Conservation (phyloP, 371 early-diverging fungal genomes). For the Haplosporangium sp. region DNA sequence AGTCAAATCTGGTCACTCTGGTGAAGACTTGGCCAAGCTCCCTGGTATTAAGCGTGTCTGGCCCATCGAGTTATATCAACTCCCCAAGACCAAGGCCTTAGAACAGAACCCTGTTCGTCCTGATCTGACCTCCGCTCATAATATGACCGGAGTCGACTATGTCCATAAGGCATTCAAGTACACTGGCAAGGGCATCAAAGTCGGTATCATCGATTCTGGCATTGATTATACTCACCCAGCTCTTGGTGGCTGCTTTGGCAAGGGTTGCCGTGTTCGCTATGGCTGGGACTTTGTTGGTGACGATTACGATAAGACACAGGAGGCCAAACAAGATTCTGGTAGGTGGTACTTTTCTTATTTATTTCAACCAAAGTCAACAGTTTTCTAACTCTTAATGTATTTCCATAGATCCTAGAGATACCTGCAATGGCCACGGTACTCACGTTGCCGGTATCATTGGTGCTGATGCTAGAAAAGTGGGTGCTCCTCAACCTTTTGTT, state of each 20-base stretch:
- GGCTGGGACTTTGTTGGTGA: conserved; percentile 78
- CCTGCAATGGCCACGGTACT: conserved; percentile 62
- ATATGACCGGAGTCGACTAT: conserved; percentile 70
- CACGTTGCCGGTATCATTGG: conserved; percentile 66
- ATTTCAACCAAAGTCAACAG: too few species aligned
- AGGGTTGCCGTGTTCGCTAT: conserved; percentile 67
- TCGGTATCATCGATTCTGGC: conserved; percentile 68
- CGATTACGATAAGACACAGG: conserved; percentile 15
- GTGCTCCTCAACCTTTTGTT: conserved; percentile 52
- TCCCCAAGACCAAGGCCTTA: conserved; percentile 21
- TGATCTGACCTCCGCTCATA: conserved; percentile 58
- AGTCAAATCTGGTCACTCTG: conserved; percentile 33
- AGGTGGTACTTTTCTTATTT: background rate
- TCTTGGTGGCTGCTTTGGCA: conserved; percentile 77
- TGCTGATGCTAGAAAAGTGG: conserved; percentile 58
- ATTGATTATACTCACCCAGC: conserved; percentile 80
- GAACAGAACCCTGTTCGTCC: conserved; percentile 19
- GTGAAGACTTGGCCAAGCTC: conserved; percentile 37
- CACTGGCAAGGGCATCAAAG: conserved; percentile 76
- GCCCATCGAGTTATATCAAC: conserved; percentile 39
- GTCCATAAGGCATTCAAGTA: conserved; percentile 61
- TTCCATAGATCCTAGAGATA: conserved; percentile 22
- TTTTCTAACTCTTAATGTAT: background rate
- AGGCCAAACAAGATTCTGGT: conserved; percentile 57
- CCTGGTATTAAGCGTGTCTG: conserved; percentile 46